phyloP scores from a whole-genome alignment of 176 grass and related monocot genomes.

The Chrysopogon serrulatus region DNA sequence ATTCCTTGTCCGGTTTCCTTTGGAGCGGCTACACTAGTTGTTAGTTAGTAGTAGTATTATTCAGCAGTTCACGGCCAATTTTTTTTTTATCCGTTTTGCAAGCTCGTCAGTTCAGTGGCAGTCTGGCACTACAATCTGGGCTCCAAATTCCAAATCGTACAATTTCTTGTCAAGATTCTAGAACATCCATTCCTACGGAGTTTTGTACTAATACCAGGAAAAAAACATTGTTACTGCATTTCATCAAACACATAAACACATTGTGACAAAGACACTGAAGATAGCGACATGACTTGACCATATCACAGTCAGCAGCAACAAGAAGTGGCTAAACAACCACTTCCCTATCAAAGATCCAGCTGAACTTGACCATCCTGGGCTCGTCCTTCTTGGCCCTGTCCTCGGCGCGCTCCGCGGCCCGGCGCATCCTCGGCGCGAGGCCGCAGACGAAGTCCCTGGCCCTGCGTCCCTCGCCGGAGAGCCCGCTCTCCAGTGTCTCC shows the following conservation, averaged over 20 bases:
- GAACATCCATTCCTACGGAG: not conserved
- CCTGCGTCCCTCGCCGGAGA: conserved; percentile 61
- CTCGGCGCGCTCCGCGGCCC: conserved; percentile 63
- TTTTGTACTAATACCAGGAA: not conserved
- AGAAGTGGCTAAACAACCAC: conserved; percentile 30
- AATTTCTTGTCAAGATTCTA: not conserved
- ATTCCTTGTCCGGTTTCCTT: not conserved
- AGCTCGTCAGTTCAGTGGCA: not conserved
- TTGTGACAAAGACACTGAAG: not conserved
- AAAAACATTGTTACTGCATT: conserved; percentile 8
- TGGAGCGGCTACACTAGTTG: not conserved
- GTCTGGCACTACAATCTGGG: too few species aligned
- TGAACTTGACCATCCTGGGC: conserved; percentile 52
- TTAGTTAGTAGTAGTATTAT: too few species aligned
- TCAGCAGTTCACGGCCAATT: too few species aligned
- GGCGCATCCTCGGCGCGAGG: conserved; percentile 65
- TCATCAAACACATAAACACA: conserved; percentile 18
- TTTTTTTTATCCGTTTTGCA: too few species aligned
- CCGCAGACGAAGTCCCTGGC: conserved; percentile 85
- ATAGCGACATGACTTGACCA: not conserved
- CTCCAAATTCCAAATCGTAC: not conserved
- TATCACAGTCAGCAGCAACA: not conserved
- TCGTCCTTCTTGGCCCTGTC: conserved; percentile 56
- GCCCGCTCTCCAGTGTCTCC: conserved; percentile 50
- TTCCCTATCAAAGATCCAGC: conserved; percentile 84